These are phyloP conservation scores for Ganoderma lucidum DNA, from an alignment of 1,284 basidiomycete species.

Conservation along the genomic window DNA sequence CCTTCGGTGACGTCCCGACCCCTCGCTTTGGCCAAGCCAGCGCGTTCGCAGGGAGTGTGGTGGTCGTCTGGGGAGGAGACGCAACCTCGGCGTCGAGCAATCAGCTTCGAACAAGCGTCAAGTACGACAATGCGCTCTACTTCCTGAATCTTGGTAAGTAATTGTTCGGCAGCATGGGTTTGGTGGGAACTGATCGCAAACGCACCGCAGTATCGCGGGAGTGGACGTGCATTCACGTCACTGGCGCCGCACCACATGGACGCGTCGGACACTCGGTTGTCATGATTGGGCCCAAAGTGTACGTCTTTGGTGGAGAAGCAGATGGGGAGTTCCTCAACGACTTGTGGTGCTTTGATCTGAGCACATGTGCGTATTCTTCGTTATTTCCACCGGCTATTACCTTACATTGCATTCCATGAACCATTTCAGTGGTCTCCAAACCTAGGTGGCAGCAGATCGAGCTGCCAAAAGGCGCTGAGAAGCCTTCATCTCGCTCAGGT, in stretches of 20 bases:
- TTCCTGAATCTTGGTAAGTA: constrained; percentile 88
- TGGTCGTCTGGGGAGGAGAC: constrained; percentile 98
- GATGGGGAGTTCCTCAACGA: constrained; percentile 93
- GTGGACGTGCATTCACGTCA: constrained; percentile 86
- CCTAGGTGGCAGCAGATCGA: constrained; percentile 31
- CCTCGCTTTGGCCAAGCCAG: constrained; percentile 93
- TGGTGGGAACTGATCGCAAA: constrained; percentile 4
- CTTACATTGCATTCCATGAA: neutral
- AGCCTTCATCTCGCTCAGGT: constrained; percentile 24
- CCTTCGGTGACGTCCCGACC: constrained; percentile 86
- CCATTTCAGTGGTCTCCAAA: constrained; percentile 29
- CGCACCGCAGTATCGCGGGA: constrained; percentile 74
- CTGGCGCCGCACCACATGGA: constrained; percentile 81
- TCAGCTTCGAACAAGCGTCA: constrained; percentile 53
- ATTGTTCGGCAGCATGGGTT: constrained; percentile 1
- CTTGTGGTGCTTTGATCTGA: constrained; percentile 94
- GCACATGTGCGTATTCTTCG: constrained; percentile 69
- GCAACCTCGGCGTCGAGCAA: constrained; percentile 57
- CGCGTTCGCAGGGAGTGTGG: constrained; percentile 91
- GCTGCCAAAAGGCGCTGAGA: constrained; percentile 18
- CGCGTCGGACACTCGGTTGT: constrained; percentile 95
- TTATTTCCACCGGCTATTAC: neutral
- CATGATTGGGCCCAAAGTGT: constrained; percentile 89
- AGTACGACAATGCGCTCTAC: constrained; percentile 89
- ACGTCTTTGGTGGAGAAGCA: constrained; percentile 94